These are phyloP conservation scores for Phaeosphaeria sp. DNA, from an alignment of 2,329 filamentous ascomycete species.

Conservation along the genomic window DNA sequence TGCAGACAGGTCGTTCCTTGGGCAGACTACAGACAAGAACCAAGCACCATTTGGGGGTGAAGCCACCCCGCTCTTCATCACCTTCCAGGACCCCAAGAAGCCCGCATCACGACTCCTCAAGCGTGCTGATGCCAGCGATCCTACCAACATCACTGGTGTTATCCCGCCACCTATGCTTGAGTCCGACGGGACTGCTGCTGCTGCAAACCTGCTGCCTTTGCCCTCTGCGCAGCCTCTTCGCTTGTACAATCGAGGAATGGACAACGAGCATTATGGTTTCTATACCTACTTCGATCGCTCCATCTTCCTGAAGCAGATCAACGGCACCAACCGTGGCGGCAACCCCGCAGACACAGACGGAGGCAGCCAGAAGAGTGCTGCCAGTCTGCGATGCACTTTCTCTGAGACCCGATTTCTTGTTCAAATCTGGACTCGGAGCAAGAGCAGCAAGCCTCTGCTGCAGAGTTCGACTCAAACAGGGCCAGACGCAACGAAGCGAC, in stretches of 20 bases:
- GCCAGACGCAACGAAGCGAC: slow-evolving; percentile 55
- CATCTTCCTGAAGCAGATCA: slow-evolving; percentile 76
- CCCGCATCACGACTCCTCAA: slow-evolving; percentile 42
- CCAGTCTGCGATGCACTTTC: slow-evolving; percentile 63
- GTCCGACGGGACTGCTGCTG: slow-evolving; percentile 73
- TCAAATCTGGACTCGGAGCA: slow-evolving; percentile 66
- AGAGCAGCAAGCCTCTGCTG: slow-evolving; percentile 46
- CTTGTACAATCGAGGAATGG: slow-evolving; percentile 81
- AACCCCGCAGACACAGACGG: slow-evolving; percentile 58
- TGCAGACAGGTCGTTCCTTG: slow-evolving; percentile 79
- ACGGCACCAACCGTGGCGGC: slow-evolving; percentile 51
- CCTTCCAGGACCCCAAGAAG: slow-evolving; percentile 61
- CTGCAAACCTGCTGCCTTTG: slow-evolving; percentile 74
- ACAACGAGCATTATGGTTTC: slow-evolving; percentile 90
- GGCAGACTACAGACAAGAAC: slow-evolving; percentile 82
- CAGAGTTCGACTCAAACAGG: slow-evolving; percentile 37
- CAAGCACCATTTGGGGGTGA: slow-evolving; percentile 78
- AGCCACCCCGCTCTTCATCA: slow-evolving; percentile 87
- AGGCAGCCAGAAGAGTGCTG: slow-evolving; percentile 55
- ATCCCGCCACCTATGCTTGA: slow-evolving; percentile 71
- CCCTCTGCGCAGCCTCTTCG: slow-evolving; percentile 77
- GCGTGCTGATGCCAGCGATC: slow-evolving; percentile 37
- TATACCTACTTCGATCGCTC: slow-evolving; percentile 90
- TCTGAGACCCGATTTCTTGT: slow-evolving; percentile 67
- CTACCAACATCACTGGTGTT: slow-evolving; percentile 55